These are phyloP conservation scores for Lecanicillium sp. DNA, from an alignment of 2,329 filamentous ascomycete genomes.

Conservation along the genomic window DNA sequence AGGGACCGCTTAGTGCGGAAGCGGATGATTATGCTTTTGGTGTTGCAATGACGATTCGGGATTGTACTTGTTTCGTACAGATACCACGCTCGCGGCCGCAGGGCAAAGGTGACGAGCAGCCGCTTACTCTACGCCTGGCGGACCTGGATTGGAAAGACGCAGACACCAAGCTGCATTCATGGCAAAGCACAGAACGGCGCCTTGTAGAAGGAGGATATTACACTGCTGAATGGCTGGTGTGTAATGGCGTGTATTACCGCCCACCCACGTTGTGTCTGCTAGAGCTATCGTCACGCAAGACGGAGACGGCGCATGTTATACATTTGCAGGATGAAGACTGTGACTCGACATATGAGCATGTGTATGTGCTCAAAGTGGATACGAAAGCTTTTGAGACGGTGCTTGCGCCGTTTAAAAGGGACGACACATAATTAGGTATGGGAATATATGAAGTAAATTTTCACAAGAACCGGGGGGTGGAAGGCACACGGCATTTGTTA, in stretches of 20 bases:
- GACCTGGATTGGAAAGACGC: constrained; percentile 73
- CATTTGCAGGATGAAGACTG: constrained; percentile 10
- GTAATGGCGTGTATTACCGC: constrained; percentile 22
- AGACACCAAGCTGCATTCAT: constrained; percentile 57
- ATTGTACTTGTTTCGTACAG: constrained; percentile 68
- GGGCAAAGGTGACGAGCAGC: constrained; percentile 16
- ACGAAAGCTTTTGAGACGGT: constrained; percentile 11
- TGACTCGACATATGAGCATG: neutral
- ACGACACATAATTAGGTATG: neutral
- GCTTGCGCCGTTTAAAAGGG: constrained; percentile 14
- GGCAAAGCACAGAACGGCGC: constrained; percentile 53
- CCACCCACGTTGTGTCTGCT: constrained; percentile 28
- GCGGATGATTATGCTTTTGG: constrained; percentile 41
- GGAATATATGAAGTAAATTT: too few relatives aligned
- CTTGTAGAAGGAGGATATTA: constrained; percentile 66
- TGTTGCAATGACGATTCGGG: constrained; percentile 71
- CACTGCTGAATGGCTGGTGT: constrained; percentile 30
- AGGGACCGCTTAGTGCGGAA: constrained; percentile 33
- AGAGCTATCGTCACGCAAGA: constrained; percentile 16
- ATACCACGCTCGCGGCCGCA: constrained; percentile 27
- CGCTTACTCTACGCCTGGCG: constrained; percentile 53
- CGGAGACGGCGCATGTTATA: constrained; percentile 13
- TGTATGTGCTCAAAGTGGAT: constrained; percentile 8
- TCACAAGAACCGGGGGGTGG: too few relatives aligned
- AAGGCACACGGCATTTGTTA: too few relatives aligned